Evolutionary conservation across 2,329 filamentous ascomycete species (phyloP).

Genomic region (Aspergillus pseudoviridinutans): DNA sequence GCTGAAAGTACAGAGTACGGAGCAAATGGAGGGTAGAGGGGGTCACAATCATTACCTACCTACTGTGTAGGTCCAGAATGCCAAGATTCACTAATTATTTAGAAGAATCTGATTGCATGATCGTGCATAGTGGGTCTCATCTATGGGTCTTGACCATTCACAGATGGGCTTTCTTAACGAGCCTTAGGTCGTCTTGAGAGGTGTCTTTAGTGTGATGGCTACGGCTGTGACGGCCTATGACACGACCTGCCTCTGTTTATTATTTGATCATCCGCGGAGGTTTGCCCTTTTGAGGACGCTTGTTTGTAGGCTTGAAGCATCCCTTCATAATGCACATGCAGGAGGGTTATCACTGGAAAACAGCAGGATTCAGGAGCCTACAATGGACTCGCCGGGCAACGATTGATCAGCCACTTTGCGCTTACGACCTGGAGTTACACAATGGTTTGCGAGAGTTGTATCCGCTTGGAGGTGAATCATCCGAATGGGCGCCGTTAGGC

Average conservation of each 20-base stretch:
- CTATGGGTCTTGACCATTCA: conserved; percentile 4
- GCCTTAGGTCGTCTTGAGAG: not conserved
- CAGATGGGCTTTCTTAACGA: conserved; percentile 6
- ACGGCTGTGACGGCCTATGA: conserved; percentile 10
- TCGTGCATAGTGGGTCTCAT: conserved; percentile 8
- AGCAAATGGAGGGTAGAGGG: conserved; percentile 2
- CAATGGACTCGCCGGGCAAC: conserved; percentile 2
- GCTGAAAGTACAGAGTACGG: not conserved
- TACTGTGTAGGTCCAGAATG: conserved; percentile 10
- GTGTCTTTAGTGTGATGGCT: conserved; percentile 5
- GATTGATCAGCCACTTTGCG: conserved; percentile 15
- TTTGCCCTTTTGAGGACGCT: not conserved
- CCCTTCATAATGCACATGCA: conserved; percentile 7
- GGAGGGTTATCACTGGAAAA: conserved; percentile 13
- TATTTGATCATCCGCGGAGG: conserved; percentile 7
- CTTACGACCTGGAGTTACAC: conserved; percentile 19
- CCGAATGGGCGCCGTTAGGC: conserved; percentile 31
- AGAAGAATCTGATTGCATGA: conserved; percentile 13
- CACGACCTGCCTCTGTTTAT: conserved; percentile 2
- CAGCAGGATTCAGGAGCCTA: conserved; percentile 14
- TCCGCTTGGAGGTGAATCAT: conserved; percentile 9
- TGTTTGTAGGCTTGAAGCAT: not conserved
- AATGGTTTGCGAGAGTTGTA: conserved; percentile 2
- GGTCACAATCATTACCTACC: not conserved
- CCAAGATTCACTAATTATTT: conserved; percentile 16